Base-by-base conservation (phyloP, 768 basidiomycete genomes). In the Kwoniella dejecticola region DNA sequence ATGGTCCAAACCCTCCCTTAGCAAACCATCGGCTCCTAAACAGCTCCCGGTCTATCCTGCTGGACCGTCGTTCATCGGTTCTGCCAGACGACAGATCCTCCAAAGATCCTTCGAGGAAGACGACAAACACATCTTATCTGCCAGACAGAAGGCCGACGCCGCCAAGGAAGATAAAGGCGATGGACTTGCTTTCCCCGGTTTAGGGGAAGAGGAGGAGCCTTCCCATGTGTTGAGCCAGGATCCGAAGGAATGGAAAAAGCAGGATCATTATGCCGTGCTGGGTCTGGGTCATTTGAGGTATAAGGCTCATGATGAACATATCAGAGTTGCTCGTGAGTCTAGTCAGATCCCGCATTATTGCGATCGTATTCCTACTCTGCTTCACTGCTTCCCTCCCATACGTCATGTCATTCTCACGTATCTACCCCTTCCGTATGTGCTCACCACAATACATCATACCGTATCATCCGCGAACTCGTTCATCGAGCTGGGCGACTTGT, bases 161-260 rank as follows among this genome's bases (percentile, higher is more conserved):
- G 74, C 74, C 29, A 80, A 85, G 17, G 83, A 84, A 66, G 81
- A 74, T 4, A 79, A 79, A 44, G 85, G 82, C 19, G 74, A 76
- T 3, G 82, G 82, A 54, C 89, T 89, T 63, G 89, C 90, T 71
- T 93, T 94, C 81, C 86, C 91, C 12, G 95, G 92, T 27, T 88
- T 98, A 5, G 94, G 93, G 1, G 89, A 91, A 60, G 96, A 98
- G 80, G 83, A 86, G 64, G 95, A 98, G 82, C 79, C 84, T 19
- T 81, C 83, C 2, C 87, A 87, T 23, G 70, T 92, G 48, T 78
- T 92, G 40, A 77, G 81, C 45, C 82, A 87, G n/a, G 95, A 99
- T 82, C 90, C 95, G 5, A 97, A 97, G 80, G 92, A 95, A 76
- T 98, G 96, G 95, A 99, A 98, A 89, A 93, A 95, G 86, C 96